Evolutionary conservation across 2,329 filamentous ascomycete species (phyloP), one percentile per base, ranked within the genome.

Genomic region (Ophiocordyceps sinensis): DNA sequence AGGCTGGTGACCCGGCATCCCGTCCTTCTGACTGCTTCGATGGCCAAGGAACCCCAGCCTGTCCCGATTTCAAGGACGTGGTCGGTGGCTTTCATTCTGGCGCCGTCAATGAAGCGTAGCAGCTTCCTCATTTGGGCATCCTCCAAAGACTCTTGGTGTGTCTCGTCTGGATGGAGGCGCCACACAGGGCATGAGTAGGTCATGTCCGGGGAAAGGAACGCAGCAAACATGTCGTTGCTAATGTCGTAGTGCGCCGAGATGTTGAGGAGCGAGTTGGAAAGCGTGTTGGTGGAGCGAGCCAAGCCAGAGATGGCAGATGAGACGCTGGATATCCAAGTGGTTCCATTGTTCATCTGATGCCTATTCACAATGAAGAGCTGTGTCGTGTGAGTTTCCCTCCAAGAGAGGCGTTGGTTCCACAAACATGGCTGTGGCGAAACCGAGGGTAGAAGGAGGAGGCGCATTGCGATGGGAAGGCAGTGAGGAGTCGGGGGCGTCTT

Each of bases 51-150:
- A 2, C 82, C 82, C 82, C 81, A 86, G 12, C 82, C 81, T 2
- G 79, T 84, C 3, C 82, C 82, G 41, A 86, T 85, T 49, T 86
- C 82, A 14, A 86, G 60, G 2, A 86, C 74, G 51, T 84, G 80
- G 46, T 86, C 80, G 1, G 67, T 68, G 0, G 67, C 43, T 46
- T 80, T 77, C 47, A 85, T 75, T 38, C 63, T 70, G 13, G 77
- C 75, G 26, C 77, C 77, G 38, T 75, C 65, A 38, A 86, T 76
- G 53, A 85, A 80, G 8, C 74, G 70, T 44, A 70, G 61, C 13
- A 85, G 61, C 55, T 85, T 85, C 14, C 73, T 74, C 53, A 74
- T 70, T 55, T 85, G 81, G 1, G 82, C 81, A 17, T 70, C 62
- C 52, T 83, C 73, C 1, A 85, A 61, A 0, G 67, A 66, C 52